These are phyloP conservation scores for Citrus trifoliata DNA, from an alignment of 345 rosid species.

Conservation along the genomic window DNA sequence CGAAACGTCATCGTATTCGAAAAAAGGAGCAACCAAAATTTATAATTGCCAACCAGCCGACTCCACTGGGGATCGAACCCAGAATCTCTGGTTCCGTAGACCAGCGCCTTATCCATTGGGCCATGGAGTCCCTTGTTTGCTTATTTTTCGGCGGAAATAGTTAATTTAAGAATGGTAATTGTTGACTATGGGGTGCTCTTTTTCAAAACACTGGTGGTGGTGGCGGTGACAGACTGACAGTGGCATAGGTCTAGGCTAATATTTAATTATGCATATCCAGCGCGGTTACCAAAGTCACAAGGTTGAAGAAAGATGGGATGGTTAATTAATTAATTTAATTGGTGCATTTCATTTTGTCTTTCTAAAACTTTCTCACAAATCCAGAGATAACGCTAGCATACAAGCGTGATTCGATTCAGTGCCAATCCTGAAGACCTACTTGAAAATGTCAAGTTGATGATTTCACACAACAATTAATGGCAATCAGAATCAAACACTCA, in stretches of 20 bases:
- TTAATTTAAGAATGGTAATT: too few species aligned
- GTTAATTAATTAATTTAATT: not conserved
- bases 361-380: not conserved
- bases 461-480: not conserved
- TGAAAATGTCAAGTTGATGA: not conserved
- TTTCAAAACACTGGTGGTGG: too few species aligned
- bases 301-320: not conserved
- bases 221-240: too few species aligned
- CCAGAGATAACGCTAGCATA: not conserved
- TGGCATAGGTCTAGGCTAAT: too few species aligned
- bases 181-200: too few species aligned
- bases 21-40: not conserved
- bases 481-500: slow-evolving; percentile 18
- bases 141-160: rapidly evolving
- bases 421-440: slow-evolving; percentile 3
- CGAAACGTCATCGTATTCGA: not conserved
- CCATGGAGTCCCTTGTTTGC: slow-evolving; percentile 23
- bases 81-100: slow-evolving; percentile 70
- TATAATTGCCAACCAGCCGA: not conserved
- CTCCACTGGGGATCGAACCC: slow-evolving; percentile 72
- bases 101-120: slow-evolving; percentile 74
- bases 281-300: not conserved
- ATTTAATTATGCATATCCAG: too few species aligned
- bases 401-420: slow-evolving; percentile 5
- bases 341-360: not conserved